Conservation (phyloP, 495 filamentous ascomycete genomes). For the Tuber brumale region DNA sequence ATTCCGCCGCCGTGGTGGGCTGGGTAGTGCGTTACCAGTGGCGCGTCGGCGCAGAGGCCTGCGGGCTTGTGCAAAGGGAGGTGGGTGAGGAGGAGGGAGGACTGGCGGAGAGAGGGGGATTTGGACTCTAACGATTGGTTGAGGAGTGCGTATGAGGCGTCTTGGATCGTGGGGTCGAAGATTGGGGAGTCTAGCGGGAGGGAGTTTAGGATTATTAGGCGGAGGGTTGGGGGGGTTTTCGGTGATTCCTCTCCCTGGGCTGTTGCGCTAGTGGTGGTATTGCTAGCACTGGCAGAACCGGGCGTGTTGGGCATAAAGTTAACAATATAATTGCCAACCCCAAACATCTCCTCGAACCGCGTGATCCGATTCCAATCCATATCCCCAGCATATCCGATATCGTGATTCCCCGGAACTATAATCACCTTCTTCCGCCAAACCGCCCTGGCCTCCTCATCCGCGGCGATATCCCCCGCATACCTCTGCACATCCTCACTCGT, state of each 20-base stretch:
- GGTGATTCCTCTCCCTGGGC: constrained; percentile 35
- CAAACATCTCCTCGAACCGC: constrained; percentile 76
- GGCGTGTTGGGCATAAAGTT: constrained; percentile 56
- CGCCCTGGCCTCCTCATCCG: constrained; percentile 44
- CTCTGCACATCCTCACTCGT: constrained; percentile 45
- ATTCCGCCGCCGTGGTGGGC: constrained; percentile 61
- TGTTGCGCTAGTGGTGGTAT: background rate
- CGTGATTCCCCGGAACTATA: constrained; percentile 88
- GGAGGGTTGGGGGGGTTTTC: constrained; percentile 52
- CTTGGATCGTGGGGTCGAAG: constrained; percentile 56
- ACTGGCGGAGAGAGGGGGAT: constrained; percentile 43
- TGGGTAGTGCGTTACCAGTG: constrained; percentile 65
- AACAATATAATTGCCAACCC: constrained; percentile 79
- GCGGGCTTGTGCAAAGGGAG: constrained; percentile 77
- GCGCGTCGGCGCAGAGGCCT: constrained; percentile 77
- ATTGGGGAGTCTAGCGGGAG: constrained; percentile 87
- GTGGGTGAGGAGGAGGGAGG: constrained; percentile 82
- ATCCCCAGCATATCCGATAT: constrained; percentile 92
- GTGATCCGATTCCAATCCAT: constrained; percentile 61
- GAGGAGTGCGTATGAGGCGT: constrained; percentile 67
- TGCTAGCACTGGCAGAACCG: constrained; percentile 7
- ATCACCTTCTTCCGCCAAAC: constrained; percentile 70
- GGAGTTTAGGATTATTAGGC: constrained; percentile 78
- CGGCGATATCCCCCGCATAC: constrained; percentile 51
- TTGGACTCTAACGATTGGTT: constrained; percentile 51